phyloP scores from a whole-genome alignment of 306 rosid genomes.

The Vigna hirtella region DNA sequence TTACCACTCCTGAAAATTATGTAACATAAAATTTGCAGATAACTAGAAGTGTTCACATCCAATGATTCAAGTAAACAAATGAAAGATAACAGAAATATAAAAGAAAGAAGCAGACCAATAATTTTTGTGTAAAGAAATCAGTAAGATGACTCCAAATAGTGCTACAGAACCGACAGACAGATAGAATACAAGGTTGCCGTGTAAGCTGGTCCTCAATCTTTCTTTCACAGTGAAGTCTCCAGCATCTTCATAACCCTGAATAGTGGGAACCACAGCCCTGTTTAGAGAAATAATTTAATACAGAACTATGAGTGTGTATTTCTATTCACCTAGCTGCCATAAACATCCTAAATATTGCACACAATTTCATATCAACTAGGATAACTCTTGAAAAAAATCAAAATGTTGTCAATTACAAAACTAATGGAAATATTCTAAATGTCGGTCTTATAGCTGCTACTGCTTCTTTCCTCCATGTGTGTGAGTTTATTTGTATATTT shows the following conservation, averaged over 20 bases:
- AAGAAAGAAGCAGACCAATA: conserved; percentile 65
- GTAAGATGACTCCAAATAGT: conserved; percentile 74
- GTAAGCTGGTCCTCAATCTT: conserved; percentile 89
- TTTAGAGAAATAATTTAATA: conserved; percentile 63
- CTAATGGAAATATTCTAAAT: neutral
- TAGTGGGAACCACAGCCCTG: conserved; percentile 98
- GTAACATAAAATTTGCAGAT: neutral
- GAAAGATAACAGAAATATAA: neutral
- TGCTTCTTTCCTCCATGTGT: conserved; percentile 6
- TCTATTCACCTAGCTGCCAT: conserved; percentile 45
- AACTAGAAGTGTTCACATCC: neutral
- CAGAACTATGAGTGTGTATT: conserved; percentile 56
- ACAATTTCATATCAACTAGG: conserved; percentile 33
- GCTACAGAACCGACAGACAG: conserved; percentile 70
- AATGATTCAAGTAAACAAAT: conserved; percentile 28
- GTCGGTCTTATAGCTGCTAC: conserved; percentile 7
- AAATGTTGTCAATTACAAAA: neutral
- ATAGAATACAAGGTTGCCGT: conserved; percentile 79
- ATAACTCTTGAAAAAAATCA: neutral
- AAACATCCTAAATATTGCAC: conserved; percentile 30
- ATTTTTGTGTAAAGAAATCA: conserved; percentile 57
- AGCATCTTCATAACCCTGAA: conserved; percentile 99
- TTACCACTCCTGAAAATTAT: conserved; percentile 64
- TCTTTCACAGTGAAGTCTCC: conserved; percentile 86
- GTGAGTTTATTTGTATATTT: neutral